These are phyloP conservation scores for Prunus yedoensis DNA, from an alignment of 331 rosid genomes.

Conservation along the genomic window DNA sequence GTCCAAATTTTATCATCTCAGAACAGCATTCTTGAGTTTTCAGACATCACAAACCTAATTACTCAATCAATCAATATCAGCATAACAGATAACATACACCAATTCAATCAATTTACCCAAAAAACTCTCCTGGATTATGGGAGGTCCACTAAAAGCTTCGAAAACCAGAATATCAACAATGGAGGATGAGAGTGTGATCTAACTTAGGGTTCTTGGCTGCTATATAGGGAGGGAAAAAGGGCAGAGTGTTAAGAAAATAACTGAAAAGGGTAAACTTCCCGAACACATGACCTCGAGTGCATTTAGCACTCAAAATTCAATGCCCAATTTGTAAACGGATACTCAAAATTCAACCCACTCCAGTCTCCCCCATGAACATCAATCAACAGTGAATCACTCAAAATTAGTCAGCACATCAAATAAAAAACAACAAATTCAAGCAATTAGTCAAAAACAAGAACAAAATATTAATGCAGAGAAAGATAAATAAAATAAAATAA, in stretches of 20 bases:
- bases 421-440: not conserved
- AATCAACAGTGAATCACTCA: not conserved
- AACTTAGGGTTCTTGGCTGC: not conserved
- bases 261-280: not conserved
- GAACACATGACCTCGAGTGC: not conserved
- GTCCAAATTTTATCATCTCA: too few relatives aligned
- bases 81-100: not conserved
- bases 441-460: not conserved
- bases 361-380: not conserved
- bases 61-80: too few relatives aligned
- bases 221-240: not conserved
- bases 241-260: not conserved
- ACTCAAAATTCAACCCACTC: not conserved
- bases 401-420: too few relatives aligned
- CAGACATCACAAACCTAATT: not conserved
- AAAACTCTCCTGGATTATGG: not conserved
- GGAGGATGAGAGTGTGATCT: not conserved
- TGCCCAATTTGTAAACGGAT: not conserved
- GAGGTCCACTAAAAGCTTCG: not conserved
- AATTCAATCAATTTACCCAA: not conserved
- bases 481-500: not conserved
- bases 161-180: not conserved
- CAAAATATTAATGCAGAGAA: not conserved
- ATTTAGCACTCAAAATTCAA: not conserved
- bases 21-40: not conserved